Percentiles rank a stretch among this genome's conserved stretches.
Evolutionary conservation across 768 basidiomycete species (phyloP).

Genomic region (Mycena vitilis): DNA sequence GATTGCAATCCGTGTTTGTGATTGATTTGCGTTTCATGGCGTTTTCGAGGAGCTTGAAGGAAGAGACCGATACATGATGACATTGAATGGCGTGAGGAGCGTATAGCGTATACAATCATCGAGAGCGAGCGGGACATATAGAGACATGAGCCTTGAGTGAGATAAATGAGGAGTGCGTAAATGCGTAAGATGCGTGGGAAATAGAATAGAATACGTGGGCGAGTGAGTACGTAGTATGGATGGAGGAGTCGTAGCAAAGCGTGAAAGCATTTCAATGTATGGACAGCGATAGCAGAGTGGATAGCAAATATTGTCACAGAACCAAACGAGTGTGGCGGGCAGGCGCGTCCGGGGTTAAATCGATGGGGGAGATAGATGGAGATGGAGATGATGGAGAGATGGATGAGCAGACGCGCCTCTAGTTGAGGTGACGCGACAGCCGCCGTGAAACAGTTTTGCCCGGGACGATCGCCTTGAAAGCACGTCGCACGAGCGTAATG

Average conservation of each 20-base stretch:
- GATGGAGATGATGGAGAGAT: not conserved
- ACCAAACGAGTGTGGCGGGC: conserved; percentile 32
- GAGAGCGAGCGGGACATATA: conserved; percentile 5
- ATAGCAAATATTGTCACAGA: conserved; percentile 27
- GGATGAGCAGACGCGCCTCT: not conserved
- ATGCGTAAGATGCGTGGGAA: conserved; percentile 20
- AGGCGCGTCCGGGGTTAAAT: conserved; percentile 12
- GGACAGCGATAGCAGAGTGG: conserved; percentile 28
- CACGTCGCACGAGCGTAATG: conserved; percentile 71
- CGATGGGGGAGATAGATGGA: not conserved
- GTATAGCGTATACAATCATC: conserved; percentile 26
- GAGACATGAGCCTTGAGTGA: not conserved
- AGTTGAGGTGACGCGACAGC: conserved; percentile 53
- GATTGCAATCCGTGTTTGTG: too few relatives aligned
- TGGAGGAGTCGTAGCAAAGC: conserved; percentile 30
- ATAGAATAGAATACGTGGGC: too few relatives aligned
- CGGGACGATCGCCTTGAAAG: conserved; percentile 82
- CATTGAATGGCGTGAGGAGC: conserved; percentile 18
- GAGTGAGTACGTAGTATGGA: conserved; percentile 21
- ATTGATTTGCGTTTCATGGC: conserved; percentile 5
- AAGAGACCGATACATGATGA: conserved; percentile 23
- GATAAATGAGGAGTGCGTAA: conserved; percentile 18
- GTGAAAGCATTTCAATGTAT: conserved; percentile 23
- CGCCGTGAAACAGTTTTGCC: conserved; percentile 66
- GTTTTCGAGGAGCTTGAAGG: too few relatives aligned